Evolutionary conservation across 2,329 filamentous ascomycete genomes (phyloP).

Genomic region (Plenodomus lindquistii): DNA sequence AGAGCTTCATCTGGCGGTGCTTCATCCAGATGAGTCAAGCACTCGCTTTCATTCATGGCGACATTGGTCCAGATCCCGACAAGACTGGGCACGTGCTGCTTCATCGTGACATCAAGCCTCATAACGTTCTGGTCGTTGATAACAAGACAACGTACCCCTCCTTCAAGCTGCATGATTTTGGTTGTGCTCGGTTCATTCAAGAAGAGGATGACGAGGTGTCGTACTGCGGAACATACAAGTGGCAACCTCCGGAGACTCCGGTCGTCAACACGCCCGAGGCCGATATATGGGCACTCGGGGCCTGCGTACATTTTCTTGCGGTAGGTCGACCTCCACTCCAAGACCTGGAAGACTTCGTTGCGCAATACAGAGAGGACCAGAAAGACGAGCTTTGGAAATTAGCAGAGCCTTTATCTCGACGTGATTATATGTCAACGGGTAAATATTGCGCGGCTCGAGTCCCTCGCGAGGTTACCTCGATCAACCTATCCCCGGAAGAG

Average conservation of each 20-base stretch:
- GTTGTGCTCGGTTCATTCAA: slow-evolving; percentile 9
- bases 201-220: not conserved
- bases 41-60: slow-evolving; percentile 30
- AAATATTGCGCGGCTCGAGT: slow-evolving; percentile 21
- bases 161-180: slow-evolving; percentile 35
- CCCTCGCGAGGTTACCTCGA: slow-evolving; percentile 22
- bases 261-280: slow-evolving; percentile 28
- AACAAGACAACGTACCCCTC: slow-evolving; percentile 29
- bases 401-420: not conserved
- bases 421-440: slow-evolving; percentile 1
- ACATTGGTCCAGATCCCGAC: slow-evolving; percentile 7
- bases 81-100: slow-evolving; percentile 7
- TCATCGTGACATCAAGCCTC: slow-evolving; percentile 34
- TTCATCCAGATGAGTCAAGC: slow-evolving; percentile 35
- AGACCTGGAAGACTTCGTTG: slow-evolving; percentile 2
- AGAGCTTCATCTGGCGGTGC: slow-evolving; percentile 33
- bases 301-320: slow-evolving; percentile 36
- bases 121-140: slow-evolving; percentile 29
- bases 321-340: slow-evolving; percentile 20
- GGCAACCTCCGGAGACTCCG: slow-evolving; percentile 38
- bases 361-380: not conserved
- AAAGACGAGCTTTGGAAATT: not conserved
- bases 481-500: slow-evolving; percentile 23
- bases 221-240: slow-evolving; percentile 24
- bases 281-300: slow-evolving; percentile 40